A percentile compares a stretch with the other conserved stretches of the same genome.
phyloP scores from a whole-genome alignment of 441 rosid species.

The Erodium texanum region DNA sequence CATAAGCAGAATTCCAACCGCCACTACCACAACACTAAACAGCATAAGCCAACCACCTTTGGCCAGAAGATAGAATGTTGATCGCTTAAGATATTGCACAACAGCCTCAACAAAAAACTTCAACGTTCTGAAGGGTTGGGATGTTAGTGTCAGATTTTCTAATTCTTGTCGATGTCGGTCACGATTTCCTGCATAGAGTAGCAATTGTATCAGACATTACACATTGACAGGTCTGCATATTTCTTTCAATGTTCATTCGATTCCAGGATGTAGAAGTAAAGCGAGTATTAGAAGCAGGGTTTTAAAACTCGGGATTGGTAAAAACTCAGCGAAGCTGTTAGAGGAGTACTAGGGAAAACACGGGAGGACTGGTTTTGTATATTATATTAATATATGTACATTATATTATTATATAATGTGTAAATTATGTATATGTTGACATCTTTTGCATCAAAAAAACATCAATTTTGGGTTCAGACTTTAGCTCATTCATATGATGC shows the following conservation, averaged over 20 bases:
- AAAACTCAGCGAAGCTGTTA: too few species aligned
- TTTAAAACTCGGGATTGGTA: too few species aligned
- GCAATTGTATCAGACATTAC: conserved; percentile 15
- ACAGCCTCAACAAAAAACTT: conserved; percentile 55
- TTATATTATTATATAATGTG: too few species aligned
- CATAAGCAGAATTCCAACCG: conserved; percentile 46
- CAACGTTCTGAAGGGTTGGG: conserved; percentile 66
- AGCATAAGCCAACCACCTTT: conserved; percentile 67
- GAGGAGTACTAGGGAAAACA: too few species aligned
- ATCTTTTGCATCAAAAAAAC: too few species aligned
- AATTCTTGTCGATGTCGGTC: conserved; percentile 62
- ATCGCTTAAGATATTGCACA: conserved; percentile 43
- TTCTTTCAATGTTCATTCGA: not conserved
- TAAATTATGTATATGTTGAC: too few species aligned
- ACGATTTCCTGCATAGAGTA: conserved; percentile 39
- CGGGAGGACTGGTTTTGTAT: too few species aligned
- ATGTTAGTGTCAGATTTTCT: conserved; percentile 54
- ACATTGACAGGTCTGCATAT: not conserved
- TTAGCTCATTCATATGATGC: too few species aligned
- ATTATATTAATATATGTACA: too few species aligned
- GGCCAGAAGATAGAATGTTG: conserved; percentile 46
- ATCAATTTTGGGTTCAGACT: too few species aligned
- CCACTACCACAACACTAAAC: conserved; percentile 35
- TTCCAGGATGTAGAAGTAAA: not conserved
- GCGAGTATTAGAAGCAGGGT: too few species aligned